Evolutionary conservation across 768 basidiomycete genomes (phyloP).

Genomic region (Leccinum variicolor): DNA sequence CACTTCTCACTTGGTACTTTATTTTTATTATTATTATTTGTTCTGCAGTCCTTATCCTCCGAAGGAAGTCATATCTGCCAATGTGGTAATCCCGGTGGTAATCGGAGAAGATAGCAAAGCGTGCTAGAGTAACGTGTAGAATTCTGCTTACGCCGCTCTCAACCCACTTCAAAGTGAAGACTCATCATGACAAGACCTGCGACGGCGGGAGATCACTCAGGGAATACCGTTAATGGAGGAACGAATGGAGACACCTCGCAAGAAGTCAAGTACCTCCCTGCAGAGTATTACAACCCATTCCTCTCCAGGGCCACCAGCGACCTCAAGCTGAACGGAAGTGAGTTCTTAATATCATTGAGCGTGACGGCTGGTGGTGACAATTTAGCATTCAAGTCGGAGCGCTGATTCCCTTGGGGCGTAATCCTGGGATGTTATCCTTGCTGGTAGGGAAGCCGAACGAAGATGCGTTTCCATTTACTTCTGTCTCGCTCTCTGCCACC

Average conservation of each 20-base stretch:
- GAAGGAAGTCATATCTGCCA: too few relatives aligned
- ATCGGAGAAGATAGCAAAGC: too few relatives aligned
- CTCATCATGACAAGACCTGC: background rate
- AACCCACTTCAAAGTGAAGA: background rate
- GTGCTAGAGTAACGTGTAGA: too few relatives aligned
- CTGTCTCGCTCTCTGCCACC: conserved; percentile 17
- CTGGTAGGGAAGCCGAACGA: background rate
- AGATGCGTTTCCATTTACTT: conserved; percentile 11
- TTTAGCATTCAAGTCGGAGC: background rate
- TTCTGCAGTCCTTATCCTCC: too few relatives aligned
- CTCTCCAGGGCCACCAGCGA: conserved; percentile 54
- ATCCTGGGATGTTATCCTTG: background rate
- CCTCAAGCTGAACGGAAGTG: conserved; percentile 41
- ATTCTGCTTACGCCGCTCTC: background rate
- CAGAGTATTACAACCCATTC: conserved; percentile 50
- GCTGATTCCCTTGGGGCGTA: background rate
- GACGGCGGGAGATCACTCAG: background rate
- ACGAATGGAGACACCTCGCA: background rate
- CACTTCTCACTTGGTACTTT: too few relatives aligned
- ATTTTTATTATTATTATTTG: too few relatives aligned
- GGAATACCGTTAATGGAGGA: background rate
- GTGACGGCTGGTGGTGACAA: background rate
- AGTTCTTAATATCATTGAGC: too few relatives aligned
- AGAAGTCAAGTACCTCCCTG: conserved; percentile 34
- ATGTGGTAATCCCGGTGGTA: too few relatives aligned